Evolutionary conservation across 306 rosid genomes (phyloP).

Genomic region (Medicago ruthenica): DNA sequence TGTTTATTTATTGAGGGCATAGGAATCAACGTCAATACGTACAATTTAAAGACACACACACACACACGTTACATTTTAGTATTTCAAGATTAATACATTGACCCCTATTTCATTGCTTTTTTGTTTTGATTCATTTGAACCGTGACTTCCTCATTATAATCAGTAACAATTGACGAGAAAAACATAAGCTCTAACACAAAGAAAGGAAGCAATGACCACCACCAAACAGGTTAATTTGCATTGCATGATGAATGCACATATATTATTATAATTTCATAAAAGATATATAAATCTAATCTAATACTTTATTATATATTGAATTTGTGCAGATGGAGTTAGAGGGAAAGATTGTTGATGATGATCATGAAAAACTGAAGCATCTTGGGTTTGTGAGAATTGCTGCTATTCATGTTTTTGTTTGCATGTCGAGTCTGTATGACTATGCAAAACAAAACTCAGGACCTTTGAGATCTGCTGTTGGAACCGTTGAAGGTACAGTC

Average conservation of each 20-base stretch:
- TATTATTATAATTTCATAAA: not conserved
- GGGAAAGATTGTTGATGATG: constrained; percentile 21
- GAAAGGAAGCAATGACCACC: not conserved
- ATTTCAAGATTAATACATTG: not conserved
- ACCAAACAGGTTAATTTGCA: constrained; percentile 8
- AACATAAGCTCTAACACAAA: not conserved
- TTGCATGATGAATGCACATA: not conserved
- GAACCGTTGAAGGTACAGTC: constrained; percentile 65
- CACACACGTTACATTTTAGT: not conserved
- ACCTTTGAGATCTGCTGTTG: constrained; percentile 69
- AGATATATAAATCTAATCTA: not conserved
- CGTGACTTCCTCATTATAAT: not conserved
- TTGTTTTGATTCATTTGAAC: not conserved
- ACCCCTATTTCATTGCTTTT: not conserved
- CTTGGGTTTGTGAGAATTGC: constrained; percentile 67
- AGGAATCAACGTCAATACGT: not conserved
- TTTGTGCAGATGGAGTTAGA: constrained; percentile 48
- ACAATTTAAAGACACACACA: not conserved
- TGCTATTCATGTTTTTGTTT: constrained; percentile 60
- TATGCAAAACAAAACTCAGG: constrained; percentile 76
- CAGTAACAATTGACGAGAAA: not conserved
- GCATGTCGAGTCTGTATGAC: constrained; percentile 61
- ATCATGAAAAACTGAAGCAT: constrained; percentile 52
- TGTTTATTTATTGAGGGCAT: not conserved
- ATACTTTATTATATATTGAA: not conserved